A percentile compares a stretch with the other conserved stretches of the same genome.
Evolutionary conservation across 495 filamentous ascomycete species (phyloP).

Genomic region (Hypoxylon lienhwacheense): DNA sequence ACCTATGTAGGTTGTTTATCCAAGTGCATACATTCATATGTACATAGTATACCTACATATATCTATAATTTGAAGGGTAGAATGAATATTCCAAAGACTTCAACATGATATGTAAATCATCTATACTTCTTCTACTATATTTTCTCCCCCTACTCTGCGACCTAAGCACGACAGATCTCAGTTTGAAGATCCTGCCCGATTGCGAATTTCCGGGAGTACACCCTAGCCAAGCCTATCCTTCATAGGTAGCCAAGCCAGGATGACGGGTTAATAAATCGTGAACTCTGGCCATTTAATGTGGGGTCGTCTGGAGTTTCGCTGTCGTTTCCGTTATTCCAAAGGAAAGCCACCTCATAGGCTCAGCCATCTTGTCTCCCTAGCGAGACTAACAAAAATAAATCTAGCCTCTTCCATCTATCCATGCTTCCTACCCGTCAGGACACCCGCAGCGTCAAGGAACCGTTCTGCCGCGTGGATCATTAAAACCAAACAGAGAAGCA

Average conservation of each 20-base stretch:
- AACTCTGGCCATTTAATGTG: conserved; percentile 31
- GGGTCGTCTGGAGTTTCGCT: conserved; percentile 41
- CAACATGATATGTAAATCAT: too few species aligned
- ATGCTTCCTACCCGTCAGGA: conserved; percentile 32
- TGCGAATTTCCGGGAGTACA: conserved; percentile 39
- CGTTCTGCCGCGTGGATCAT: conserved; percentile 36
- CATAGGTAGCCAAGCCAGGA: conserved; percentile 33
- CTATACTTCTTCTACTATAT: neutral
- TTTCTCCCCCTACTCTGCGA: neutral
- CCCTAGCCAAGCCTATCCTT: conserved; percentile 35
- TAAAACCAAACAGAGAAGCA: conserved; percentile 12
- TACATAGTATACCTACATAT: neutral
- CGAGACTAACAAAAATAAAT: conserved; percentile 27
- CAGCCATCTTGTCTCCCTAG: conserved; percentile 31
- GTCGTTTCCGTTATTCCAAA: conserved; percentile 39
- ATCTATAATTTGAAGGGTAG: neutral
- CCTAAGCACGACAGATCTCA: conserved; percentile 29
- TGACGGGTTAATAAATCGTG: conserved; percentile 36
- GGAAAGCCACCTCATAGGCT: conserved; percentile 36
- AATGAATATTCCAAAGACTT: too few species aligned
- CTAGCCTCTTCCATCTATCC: conserved; percentile 33
- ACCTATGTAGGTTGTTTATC: too few species aligned
- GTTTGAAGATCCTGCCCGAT: conserved; percentile 32
- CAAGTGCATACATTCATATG: too few species aligned
- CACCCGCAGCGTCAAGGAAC: conserved; percentile 38